phyloP scores from a whole-genome alignment of 352 stramenopile genomes.

The Globisporangium abappressorium region DNA sequence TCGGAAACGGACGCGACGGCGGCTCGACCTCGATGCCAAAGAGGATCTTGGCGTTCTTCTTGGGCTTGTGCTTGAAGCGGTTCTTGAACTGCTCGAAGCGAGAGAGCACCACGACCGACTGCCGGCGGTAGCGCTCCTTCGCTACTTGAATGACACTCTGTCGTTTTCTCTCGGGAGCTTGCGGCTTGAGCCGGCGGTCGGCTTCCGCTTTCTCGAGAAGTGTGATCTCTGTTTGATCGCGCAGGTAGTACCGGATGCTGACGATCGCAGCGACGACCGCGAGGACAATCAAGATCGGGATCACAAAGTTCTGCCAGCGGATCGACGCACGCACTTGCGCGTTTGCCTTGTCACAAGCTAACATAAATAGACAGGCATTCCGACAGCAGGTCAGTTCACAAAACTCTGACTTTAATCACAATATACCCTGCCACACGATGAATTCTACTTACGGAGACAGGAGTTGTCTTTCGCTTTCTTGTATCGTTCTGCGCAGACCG shows the following conservation, averaged over 20 bases:
- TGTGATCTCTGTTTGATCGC: conserved; percentile 57
- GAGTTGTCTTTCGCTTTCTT: conserved; percentile 56
- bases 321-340: conserved; percentile 45
- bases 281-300: conserved; percentile 50
- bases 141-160: conserved; percentile 24
- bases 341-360: conserved; percentile 55
- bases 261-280: conserved; percentile 29
- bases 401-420: not conserved
- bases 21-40: conserved; percentile 63
- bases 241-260: conserved; percentile 46
- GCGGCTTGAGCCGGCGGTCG: conserved; percentile 45
- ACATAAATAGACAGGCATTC: no score
- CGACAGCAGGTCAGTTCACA: not conserved
- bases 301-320: conserved; percentile 73
- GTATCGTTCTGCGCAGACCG: conserved; percentile 51
- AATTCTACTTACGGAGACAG: conserved; percentile 46
- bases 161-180: conserved; percentile 10
- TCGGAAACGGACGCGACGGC: conserved; percentile 36
- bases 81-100: conserved; percentile 31
- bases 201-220: conserved; percentile 60
- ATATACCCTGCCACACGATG: not conserved
- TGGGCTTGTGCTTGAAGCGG: conserved; percentile 24
- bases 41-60: conserved; percentile 32
- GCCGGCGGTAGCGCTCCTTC: conserved; percentile 24
- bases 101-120: conserved; percentile 20